These are phyloP conservation scores for Iris pallida DNA, from an alignment of 116 monocot species.

Conservation along the genomic window DNA sequence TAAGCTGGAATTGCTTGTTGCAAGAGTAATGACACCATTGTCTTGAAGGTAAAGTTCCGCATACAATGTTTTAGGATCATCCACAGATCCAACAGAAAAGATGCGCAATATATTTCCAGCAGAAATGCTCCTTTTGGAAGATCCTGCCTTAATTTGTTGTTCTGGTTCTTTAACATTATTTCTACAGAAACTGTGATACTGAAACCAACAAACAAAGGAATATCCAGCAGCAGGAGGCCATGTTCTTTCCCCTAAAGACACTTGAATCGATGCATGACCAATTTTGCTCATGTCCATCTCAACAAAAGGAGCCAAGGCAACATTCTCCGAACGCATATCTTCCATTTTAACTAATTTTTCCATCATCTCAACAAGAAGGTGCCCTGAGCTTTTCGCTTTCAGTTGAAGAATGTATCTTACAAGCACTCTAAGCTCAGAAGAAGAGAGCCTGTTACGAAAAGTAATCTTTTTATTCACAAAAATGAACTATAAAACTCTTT, in stretches of 20 bases:
- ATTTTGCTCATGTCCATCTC: conserved; percentile 95
- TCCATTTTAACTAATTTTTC: conserved; percentile 67
- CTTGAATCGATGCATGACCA: conserved; percentile 92
- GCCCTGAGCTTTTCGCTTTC: conserved; percentile 65
- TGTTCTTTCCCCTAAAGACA: conserved; percentile 94
- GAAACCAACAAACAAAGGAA: conserved; percentile 99
- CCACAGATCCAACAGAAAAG: conserved; percentile 86
- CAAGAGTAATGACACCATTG: conserved; percentile 76
- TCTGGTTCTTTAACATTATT: conserved; percentile 57
- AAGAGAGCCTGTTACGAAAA: conserved; percentile 62
- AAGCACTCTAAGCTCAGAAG: conserved; percentile 79
- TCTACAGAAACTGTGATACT: conserved; percentile 59
- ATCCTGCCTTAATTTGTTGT: conserved; percentile 25
- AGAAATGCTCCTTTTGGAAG: conserved; percentile 31
- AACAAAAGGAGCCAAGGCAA: conserved; percentile 83
- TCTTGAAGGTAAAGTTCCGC: conserved; percentile 87
- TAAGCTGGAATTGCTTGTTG: conserved; percentile 79
- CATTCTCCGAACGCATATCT: conserved; percentile 56
- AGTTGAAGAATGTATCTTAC: conserved; percentile 77
- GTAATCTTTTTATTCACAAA: conserved; percentile 4
- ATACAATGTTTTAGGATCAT: conserved; percentile 67
- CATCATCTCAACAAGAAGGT: conserved; percentile 91
- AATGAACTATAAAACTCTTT: background rate
- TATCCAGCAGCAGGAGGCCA: conserved; percentile 99
- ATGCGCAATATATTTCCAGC: conserved; percentile 53